Evolutionary conservation across 495 filamentous ascomycete species (phyloP).

Genomic region (Penicillium bovifimosum): DNA sequence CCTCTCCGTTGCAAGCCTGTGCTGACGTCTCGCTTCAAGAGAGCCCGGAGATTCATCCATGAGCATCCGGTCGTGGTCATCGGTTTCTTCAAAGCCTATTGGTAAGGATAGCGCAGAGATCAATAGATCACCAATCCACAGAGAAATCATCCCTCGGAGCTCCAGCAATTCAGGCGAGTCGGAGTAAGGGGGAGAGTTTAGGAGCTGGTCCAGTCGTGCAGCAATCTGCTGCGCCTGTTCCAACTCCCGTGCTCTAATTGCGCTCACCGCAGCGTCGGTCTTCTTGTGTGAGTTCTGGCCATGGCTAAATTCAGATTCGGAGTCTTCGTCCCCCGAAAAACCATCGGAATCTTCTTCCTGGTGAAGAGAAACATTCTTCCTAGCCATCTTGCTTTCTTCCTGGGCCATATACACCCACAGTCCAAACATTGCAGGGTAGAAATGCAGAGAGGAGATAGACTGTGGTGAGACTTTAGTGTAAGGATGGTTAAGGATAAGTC

Average conservation of each 20-base stretch:
- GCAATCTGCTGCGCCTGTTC: conserved; percentile 51
- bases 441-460: conserved; percentile 46
- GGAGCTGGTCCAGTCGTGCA: conserved; percentile 55
- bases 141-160: conserved; percentile 59
- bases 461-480: conserved; percentile 43
- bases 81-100: conserved; percentile 7
- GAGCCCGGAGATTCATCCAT: conserved; percentile 21
- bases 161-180: conserved; percentile 52
- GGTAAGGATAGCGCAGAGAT: conserved; percentile 25
- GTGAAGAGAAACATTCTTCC: conserved; percentile 19
- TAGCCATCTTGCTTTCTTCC: conserved; percentile 38
- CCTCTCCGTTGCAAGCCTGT: conserved; percentile 32
- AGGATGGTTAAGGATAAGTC: conserved; percentile 62
- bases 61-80: conserved; percentile 19
- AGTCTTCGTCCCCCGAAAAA: conserved; percentile 29
- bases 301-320: conserved; percentile 13
- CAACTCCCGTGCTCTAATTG: conserved; percentile 32
- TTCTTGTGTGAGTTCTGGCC: conserved; percentile 10
- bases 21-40: conserved; percentile 27
- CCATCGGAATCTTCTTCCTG: conserved; percentile 20
- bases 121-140: conserved; percentile 63
- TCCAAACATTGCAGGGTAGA: conserved; percentile 64
- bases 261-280: conserved; percentile 19
- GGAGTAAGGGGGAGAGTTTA: conserved; percentile 60
- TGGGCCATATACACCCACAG: conserved; percentile 60